These are phyloP conservation scores for Aegle marmelos DNA, from an alignment of 345 rosid genomes.

Conservation along the genomic window DNA sequence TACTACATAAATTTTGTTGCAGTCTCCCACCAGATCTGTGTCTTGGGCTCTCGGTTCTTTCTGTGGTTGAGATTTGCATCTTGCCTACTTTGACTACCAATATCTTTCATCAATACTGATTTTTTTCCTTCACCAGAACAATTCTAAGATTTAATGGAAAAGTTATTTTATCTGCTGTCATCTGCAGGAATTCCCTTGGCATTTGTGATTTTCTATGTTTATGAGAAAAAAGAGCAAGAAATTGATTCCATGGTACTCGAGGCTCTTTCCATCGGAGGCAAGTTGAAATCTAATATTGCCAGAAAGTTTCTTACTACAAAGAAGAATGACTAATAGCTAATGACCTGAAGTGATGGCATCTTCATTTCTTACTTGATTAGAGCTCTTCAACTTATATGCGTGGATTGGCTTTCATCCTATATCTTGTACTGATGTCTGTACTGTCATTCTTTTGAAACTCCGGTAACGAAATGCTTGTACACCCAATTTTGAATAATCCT, in stretches of 20 bases:
- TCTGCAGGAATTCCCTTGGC: conserved; percentile 62
- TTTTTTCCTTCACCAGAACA: neutral
- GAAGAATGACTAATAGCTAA: conserved; percentile 42
- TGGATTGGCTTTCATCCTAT: neutral
- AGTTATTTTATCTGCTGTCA: neutral
- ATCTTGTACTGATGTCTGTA: neutral
- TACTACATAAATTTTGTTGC: neutral
- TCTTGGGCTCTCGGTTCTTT: neutral
- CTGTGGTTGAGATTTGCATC: neutral
- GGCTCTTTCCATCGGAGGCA: conserved; percentile 38
- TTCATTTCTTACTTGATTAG: neutral
- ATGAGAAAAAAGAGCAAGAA: conserved; percentile 68
- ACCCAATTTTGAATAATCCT: neutral
- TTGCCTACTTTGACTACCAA: neutral
- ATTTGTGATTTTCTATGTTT: conserved; percentile 48
- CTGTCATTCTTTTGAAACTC: neutral
- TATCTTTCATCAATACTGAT: neutral
- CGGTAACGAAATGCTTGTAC: neutral
- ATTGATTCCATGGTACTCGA: conserved; percentile 47
- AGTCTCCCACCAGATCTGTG: neutral
- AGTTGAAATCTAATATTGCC: conserved; percentile 41
- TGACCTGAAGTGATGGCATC: neutral
- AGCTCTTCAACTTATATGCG: neutral
- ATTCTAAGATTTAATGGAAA: neutral
- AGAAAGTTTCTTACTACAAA: conserved; percentile 34